Percentiles rank a stretch among this genome's conserved stretches.
phyloP scores from a whole-genome alignment of 1,139 yeast species.

The Magnusiomyces magnusii region DNA sequence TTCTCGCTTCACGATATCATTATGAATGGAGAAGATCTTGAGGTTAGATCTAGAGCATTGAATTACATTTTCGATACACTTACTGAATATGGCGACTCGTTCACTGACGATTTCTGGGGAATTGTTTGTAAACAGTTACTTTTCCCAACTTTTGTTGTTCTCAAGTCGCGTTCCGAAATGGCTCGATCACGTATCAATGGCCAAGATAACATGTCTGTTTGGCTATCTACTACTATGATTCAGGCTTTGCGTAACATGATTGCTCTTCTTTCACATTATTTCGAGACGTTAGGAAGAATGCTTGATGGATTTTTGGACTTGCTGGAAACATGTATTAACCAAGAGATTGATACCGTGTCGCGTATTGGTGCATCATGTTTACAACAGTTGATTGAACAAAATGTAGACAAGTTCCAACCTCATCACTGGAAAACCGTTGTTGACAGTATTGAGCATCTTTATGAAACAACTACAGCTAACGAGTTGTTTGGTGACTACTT shows the following conservation, averaged over 20 bases:
- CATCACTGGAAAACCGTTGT: slow-evolving; percentile 73
- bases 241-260: slow-evolving; percentile 92
- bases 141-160: slow-evolving; percentile 83
- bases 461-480: slow-evolving; percentile 74
- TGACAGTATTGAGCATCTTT: slow-evolving; percentile 56
- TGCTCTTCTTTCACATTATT: slow-evolving; percentile 66
- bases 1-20: slow-evolving; percentile 80
- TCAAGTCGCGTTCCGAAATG: slow-evolving; percentile 70
- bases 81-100: slow-evolving; percentile 69
- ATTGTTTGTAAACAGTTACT: slow-evolving; percentile 65
- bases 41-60: slow-evolving; percentile 85
- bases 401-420: slow-evolving; percentile 53
- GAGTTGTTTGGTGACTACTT: slow-evolving; percentile 56
- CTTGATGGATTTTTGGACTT: slow-evolving; percentile 71
- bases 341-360: slow-evolving; percentile 94
- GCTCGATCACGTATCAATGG: slow-evolving; percentile 46
- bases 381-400: slow-evolving; percentile 66
- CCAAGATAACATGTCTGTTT: slow-evolving; percentile 82
- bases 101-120: slow-evolving; percentile 75
- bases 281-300: slow-evolving; percentile 61
- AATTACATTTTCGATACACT: slow-evolving; percentile 74
- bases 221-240: slow-evolving; percentile 93
- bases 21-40: slow-evolving; percentile 90
- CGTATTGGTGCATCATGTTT: slow-evolving; percentile 89
- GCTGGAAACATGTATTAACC: slow-evolving; percentile 83